Percentiles rank a stretch among this genome's conserved stretches.
phyloP scores from a whole-genome alignment of 768 basidiomycete species.

The Zangia roseola region DNA sequence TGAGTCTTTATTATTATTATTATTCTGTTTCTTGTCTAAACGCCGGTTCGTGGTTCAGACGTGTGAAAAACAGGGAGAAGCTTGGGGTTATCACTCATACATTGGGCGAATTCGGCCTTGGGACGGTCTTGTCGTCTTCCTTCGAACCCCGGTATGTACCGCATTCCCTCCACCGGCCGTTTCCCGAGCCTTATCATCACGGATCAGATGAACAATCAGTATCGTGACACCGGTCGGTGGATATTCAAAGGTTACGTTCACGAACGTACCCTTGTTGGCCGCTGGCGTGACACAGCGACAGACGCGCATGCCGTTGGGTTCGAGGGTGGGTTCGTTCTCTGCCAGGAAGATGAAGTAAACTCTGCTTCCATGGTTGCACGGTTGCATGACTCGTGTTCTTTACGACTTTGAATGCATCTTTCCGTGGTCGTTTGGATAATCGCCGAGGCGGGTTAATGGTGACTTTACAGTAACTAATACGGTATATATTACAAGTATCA shows the following conservation, averaged over 20 bases:
- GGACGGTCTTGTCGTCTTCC: slow-evolving; percentile 49
- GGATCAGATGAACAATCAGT: slow-evolving; percentile 34
- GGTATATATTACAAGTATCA: neutral
- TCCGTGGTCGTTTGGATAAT: slow-evolving; percentile 15
- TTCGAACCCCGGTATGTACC: slow-evolving; percentile 44
- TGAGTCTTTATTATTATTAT: slow-evolving; percentile 20
- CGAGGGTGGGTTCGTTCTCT: slow-evolving; percentile 49
- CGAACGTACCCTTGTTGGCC: slow-evolving; percentile 48
- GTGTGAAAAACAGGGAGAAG: slow-evolving; percentile 41
- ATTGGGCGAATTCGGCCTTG: slow-evolving; percentile 50
- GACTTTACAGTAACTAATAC: slow-evolving; percentile 12
- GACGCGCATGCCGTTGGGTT: slow-evolving; percentile 40
- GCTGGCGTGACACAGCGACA: slow-evolving; percentile 53
- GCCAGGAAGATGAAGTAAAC: slow-evolving; percentile 31
- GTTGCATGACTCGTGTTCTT: slow-evolving; percentile 18
- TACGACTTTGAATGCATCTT: slow-evolving; percentile 9
- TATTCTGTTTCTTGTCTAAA: neutral
- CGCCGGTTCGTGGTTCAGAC: slow-evolving; percentile 32
- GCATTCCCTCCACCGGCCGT: neutral
- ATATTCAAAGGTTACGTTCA: slow-evolving; percentile 55
- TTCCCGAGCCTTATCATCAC: slow-evolving; percentile 8
- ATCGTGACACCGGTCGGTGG: slow-evolving; percentile 40
- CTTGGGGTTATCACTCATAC: slow-evolving; percentile 48
- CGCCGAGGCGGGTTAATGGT: slow-evolving; percentile 12
- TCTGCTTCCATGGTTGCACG: slow-evolving; percentile 9